Conservation (phyloP, 2,329 filamentous ascomycete genomes). For the Aspergillus fructus region DNA sequence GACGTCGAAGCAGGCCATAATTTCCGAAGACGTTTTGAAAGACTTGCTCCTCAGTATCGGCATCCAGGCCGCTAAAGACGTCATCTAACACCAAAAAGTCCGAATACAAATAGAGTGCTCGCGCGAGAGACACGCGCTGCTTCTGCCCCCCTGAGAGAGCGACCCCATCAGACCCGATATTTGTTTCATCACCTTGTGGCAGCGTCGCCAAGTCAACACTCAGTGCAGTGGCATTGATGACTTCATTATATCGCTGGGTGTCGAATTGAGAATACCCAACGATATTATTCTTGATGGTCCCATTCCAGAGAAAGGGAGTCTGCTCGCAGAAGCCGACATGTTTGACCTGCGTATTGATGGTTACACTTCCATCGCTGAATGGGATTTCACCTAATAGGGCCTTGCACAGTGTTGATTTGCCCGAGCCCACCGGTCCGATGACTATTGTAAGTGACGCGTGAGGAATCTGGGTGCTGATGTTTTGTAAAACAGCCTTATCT, state of each 20-base stretch:
- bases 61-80: conserved; percentile 39
- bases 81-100: conserved; percentile 50
- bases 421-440: conserved; percentile 45
- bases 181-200: conserved; percentile 22
- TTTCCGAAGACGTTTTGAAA: conserved; percentile 2
- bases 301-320: conserved; percentile 16
- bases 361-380: background rate
- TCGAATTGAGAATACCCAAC: conserved; percentile 14
- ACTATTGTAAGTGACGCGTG: conserved; percentile 21
- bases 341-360: conserved; percentile 12
- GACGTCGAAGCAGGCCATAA: background rate
- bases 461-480: conserved; percentile 2
- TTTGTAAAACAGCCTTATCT: conserved; percentile 14
- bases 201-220: conserved; percentile 20
- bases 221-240: conserved; percentile 23
- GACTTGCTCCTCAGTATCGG: conserved; percentile 8
- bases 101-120: conserved; percentile 46
- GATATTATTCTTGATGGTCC: conserved; percentile 20
- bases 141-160: conserved; percentile 20
- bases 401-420: conserved; percentile 37
- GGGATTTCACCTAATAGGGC: conserved; percentile 36
- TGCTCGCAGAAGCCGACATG: conserved; percentile 20
- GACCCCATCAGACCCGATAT: conserved; percentile 22
- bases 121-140: conserved; percentile 42
- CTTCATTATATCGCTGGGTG: conserved; percentile 17